Conservation (phyloP, 2,329 filamentous ascomycete genomes). For the Kalaharituber pfeilii region DNA sequence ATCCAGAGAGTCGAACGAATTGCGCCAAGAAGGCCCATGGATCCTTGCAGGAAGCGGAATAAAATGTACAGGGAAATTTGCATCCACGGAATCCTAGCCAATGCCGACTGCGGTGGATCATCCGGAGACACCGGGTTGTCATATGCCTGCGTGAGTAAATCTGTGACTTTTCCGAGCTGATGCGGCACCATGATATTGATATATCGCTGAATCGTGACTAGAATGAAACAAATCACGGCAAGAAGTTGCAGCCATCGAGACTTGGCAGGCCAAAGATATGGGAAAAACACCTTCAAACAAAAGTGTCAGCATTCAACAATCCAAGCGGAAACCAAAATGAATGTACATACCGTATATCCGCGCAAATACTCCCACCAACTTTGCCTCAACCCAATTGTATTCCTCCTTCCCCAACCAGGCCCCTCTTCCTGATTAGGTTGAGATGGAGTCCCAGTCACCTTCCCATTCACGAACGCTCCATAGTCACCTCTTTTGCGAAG, state of each 20-base stretch:
- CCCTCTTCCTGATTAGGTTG: too few species aligned
- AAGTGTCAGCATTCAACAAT: background rate
- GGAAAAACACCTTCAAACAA: constrained; percentile 52
- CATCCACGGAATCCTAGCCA: constrained; percentile 47
- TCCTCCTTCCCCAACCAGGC: constrained; percentile 85
- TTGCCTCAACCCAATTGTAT: constrained; percentile 55
- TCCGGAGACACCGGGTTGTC: background rate
- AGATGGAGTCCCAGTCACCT: constrained; percentile 43
- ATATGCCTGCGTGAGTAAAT: constrained; percentile 36
- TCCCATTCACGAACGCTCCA: constrained; percentile 16
- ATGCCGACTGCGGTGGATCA: constrained; percentile 24
- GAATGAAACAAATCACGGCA: constrained; percentile 62
- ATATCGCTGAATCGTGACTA: constrained; percentile 63
- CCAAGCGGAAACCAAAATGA: background rate
- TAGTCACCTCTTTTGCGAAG: constrained; percentile 18
- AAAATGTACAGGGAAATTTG: constrained; percentile 59
- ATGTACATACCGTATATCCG: constrained; percentile 48
- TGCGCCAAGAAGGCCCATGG: constrained; percentile 71
- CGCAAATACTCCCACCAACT: constrained; percentile 86
- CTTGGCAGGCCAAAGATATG: constrained; percentile 88
- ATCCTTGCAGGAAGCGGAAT: constrained; percentile 69
- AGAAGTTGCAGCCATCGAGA: constrained; percentile 56
- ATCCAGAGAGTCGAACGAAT: constrained; percentile 79
- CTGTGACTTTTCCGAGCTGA: constrained; percentile 65
- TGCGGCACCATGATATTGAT: constrained; percentile 75